Evolutionary conservation across 2,329 filamentous ascomycete genomes (phyloP), one percentile per base, ranked within the genome.

Genomic region (Microthyrium microscopicum): DNA sequence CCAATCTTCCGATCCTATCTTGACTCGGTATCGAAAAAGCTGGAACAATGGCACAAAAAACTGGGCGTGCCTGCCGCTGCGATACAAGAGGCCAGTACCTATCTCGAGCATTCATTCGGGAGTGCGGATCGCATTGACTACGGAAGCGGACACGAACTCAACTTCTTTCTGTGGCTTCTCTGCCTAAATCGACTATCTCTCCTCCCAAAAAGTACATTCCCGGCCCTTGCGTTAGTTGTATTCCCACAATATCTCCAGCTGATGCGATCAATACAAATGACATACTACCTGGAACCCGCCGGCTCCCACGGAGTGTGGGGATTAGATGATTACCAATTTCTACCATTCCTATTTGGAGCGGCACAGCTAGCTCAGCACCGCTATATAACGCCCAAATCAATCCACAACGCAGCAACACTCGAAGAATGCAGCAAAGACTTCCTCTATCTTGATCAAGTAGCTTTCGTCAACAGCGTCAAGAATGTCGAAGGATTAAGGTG

Each of bases 111-210:
- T 48, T 77, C 80, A 0, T 85, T 95, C 42, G 89, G 89, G 29
- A 93, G 92, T 50, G 70, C 76, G 28, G 70, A 70, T 33, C 72
- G 87, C 26, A 89, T 98, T 47, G 89, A 98, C 59, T 98, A 98
- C 53, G 89, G 89, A 32, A 94, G 84, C 1, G 89, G 89, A 3
- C 89, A 98, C 54, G 89, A 98, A 58, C 69, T 98, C 40, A 95
- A 98, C 61, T 95, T 98, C 57, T 66, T 87, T 54, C 77, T 93
- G 50, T 98, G 87, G 85, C 68, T 95, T 22, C 69, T 98, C n/a
- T 93, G 83, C 49, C 73, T 98, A 1, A 82, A 89, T 52, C 79
- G 87, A 48, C 65, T 94, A 12, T 61, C 64, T 8, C 54, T 82
- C 15, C 52, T 95, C 22, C 58, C 66, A 1, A 52, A 55, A 4